Conservation (phyloP, 257 asterid genomes). For the Oldenlandia corymbosa region DNA sequence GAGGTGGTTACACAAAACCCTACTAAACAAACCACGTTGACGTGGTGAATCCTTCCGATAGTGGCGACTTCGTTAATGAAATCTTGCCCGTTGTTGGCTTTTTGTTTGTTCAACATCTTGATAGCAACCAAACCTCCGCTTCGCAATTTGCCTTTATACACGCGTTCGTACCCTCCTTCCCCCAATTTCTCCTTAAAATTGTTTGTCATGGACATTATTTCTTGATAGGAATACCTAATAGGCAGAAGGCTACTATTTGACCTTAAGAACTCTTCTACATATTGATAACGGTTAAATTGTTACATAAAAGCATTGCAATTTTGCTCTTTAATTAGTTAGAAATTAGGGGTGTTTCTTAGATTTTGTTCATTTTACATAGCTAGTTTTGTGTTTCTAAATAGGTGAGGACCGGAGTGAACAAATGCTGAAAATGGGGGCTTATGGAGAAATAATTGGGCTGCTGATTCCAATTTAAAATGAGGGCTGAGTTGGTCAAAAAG, state of each 20-base stretch:
- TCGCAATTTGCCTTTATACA: not conserved
- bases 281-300: too few species aligned
- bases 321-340: too few species aligned
- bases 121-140: not conserved
- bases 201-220: not conserved
- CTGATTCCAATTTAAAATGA: too few species aligned
- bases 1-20: not conserved
- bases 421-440: too few species aligned
- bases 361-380: too few species aligned
- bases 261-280: conserved; percentile 3
- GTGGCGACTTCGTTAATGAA: conserved; percentile 11
- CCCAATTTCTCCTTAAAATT: not conserved
- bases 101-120: not conserved
- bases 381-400: too few species aligned
- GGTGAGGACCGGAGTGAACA: too few species aligned
- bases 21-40: not conserved
- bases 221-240: not conserved
- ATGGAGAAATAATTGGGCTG: too few species aligned
- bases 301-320: too few species aligned
- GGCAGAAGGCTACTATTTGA: not conserved
- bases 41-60: conserved; percentile 1
- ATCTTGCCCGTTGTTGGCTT: not conserved
- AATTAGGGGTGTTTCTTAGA: too few species aligned
- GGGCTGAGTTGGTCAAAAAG: too few species aligned
- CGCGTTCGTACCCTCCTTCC: not conserved